phyloP scores from a whole-genome alignment of 2,329 filamentous ascomycete species.

The Stagonosporopsis cucurbitacearum region DNA sequence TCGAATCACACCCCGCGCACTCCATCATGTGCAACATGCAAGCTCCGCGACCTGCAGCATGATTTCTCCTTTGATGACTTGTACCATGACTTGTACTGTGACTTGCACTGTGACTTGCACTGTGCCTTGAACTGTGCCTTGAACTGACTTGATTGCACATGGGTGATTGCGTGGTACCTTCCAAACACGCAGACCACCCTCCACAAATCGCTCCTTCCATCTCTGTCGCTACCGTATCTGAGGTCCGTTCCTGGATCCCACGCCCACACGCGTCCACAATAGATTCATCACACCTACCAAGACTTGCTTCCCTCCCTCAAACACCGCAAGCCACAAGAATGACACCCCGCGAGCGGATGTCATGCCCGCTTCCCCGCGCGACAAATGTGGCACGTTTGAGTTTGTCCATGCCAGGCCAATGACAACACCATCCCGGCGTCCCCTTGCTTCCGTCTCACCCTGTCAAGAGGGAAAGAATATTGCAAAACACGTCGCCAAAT shows the following conservation, averaged over 20 bases:
- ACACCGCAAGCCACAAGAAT: constrained; percentile 19
- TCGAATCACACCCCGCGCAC: constrained; percentile 45
- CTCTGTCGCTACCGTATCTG: constrained; percentile 18
- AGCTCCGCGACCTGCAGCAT: constrained; percentile 38
- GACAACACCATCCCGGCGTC: neutral
- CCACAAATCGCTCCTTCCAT: constrained; percentile 16
- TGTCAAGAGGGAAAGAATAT: constrained; percentile 2
- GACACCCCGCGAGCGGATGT: constrained; percentile 23
- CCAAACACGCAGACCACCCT: constrained; percentile 14
- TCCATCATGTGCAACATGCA: constrained; percentile 46
- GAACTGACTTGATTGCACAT: constrained; percentile 33
- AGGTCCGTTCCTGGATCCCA: constrained; percentile 20
- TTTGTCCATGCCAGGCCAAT: constrained; percentile 3
- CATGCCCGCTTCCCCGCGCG: constrained; percentile 30
- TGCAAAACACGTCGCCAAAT: constrained; percentile 6
- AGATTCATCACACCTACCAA: no score
- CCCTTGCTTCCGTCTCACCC: constrained; percentile 29
- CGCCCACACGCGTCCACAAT: constrained; percentile 8
- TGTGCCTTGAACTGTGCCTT: no score
- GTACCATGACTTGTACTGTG: no score
- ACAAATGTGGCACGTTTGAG: constrained; percentile 13
- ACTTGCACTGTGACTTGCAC: no score
- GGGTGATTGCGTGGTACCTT: constrained; percentile 29
- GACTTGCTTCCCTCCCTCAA: no score
- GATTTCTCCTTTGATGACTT: constrained; percentile 50